Conservation (phyloP, 169 alveolate genomes). For the Plasmodium chabaudi region DNA sequence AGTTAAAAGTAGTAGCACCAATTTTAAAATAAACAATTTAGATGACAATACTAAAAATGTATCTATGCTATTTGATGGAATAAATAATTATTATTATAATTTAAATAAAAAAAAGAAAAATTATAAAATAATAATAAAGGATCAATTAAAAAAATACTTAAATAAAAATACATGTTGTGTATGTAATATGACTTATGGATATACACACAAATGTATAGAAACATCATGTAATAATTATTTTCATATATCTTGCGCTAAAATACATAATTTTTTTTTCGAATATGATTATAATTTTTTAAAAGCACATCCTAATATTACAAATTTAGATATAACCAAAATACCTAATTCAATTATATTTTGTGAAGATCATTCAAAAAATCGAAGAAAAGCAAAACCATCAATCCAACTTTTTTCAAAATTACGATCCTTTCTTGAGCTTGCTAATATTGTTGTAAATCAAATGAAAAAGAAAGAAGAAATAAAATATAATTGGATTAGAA, state of each 20-base stretch:
- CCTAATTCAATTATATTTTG: constrained; percentile 45
- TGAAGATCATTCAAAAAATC: constrained; percentile 45
- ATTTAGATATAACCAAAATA: constrained; percentile 11
- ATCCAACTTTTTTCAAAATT: constrained; percentile 52
- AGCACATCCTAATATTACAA: constrained; percentile 27
- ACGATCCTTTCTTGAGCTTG: constrained; percentile 60
- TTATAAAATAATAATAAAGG: constrained; percentile 62
- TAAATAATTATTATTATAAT: constrained; percentile 20
- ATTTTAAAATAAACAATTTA: too few relatives aligned
- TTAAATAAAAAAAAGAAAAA: constrained; percentile 41
- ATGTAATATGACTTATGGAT: constrained; percentile 66
- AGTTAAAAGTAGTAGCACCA: too few relatives aligned
- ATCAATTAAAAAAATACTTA: constrained; percentile 56
- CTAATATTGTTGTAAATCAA: constrained; percentile 57
- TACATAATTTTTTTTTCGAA: constrained; percentile 60
- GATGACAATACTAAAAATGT: too few relatives aligned
- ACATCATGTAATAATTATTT: constrained; percentile 42
- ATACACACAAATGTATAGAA: constrained; percentile 73
- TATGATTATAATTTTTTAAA: constrained; percentile 67
- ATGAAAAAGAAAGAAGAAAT: constrained; percentile 73
- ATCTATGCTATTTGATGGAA: too few relatives aligned
- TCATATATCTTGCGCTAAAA: constrained; percentile 64
- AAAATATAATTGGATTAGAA: constrained; percentile 46
- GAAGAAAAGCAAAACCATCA: constrained; percentile 58
- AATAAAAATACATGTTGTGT: constrained; percentile 53